These are phyloP conservation scores for Botrytis medusae DNA, from an alignment of 2,329 filamentous ascomycete genomes.

Conservation along the genomic window DNA sequence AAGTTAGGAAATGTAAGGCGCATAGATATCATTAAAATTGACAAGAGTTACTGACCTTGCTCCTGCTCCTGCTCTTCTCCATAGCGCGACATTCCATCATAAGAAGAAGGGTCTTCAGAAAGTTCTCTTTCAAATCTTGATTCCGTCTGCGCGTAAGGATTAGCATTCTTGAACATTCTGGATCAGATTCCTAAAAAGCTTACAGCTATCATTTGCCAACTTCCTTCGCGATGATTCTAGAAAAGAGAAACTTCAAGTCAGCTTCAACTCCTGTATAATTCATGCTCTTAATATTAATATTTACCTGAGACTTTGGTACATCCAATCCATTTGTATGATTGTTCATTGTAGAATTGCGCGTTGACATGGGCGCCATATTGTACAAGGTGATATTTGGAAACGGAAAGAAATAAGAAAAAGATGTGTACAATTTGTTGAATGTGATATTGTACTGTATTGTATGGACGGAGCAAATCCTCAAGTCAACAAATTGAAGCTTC, in stretches of 20 bases:
- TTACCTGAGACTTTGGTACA: constrained; percentile 25
- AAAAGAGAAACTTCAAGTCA: constrained; percentile 22
- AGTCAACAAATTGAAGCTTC: constrained; percentile 6
- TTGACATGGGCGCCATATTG: constrained; percentile 39
- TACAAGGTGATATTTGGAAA: background rate
- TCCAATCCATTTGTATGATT: constrained; percentile 27
- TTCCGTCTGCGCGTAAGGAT: constrained; percentile 28
- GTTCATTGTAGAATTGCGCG: constrained; percentile 29
- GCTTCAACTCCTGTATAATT: constrained; percentile 21
- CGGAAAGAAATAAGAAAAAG: background rate
- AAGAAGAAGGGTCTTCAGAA: constrained; percentile 38
- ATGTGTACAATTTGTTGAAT: constrained; percentile 1
- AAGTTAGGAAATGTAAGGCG: background rate
- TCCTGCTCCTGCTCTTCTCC: constrained; percentile 28
- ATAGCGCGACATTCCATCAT: constrained; percentile 38
- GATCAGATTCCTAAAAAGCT: constrained; percentile 17
- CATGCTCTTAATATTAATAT: constrained; percentile 22
- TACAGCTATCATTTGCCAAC: constrained; percentile 39
- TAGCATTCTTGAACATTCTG: constrained; percentile 1
- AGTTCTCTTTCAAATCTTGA: constrained; percentile 36
- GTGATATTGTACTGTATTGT: background rate
- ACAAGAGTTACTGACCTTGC: constrained; percentile 32
- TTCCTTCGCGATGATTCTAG: constrained; percentile 37
- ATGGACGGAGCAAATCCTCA: constrained; percentile 2
- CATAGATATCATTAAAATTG: background rate